Base-by-base conservation (phyloP, 2,329 filamentous ascomycete species). In the Neophaeococcomyces aloes region DNA sequence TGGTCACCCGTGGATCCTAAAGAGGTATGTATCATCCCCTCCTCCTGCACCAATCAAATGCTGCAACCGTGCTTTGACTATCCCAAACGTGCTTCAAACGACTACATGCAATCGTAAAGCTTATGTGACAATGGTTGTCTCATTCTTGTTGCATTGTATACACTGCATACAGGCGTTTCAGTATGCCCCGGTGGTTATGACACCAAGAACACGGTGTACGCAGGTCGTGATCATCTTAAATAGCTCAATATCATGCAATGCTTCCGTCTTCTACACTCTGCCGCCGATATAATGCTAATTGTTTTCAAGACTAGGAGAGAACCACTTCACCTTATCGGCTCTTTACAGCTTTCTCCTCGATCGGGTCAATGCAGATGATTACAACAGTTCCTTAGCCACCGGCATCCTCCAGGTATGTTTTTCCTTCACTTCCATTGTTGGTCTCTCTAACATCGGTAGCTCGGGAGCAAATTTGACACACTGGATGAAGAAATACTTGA, bases 401-500 rank as follows among this genome's bases (percentile, higher is more conserved):
- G 65, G 63, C 43, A 64, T 71, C 29, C 57, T 72, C 3, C 66
- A 67, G 63, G 69, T 70, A 58, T 52, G 51, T 45, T 25, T 21
- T 25, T 29, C 4, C 17, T 35, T 43, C 23, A 6, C 36, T 15
- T 42, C 27, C 29, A 37, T 40, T 17, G n/a, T 29, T 18, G n/a
- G 13, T 31, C 3, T 38, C 17, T 17, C 58, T 65, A 47, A 64
- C 45, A 29, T 19, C 18, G 10, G 4, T 39, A 77, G 67, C 60
- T 78, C 36, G 66, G 80, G 53, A 61, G 67, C 21, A 66, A 66
- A 33, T 78, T 75, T 49, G 68, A 68, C 11, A 78, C 74, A 5
- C 64, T 80, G 53, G 76, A 74, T 45, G 69, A 70, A 47, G 71
- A 75, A 38, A 66, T 72, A 38, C 63, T 79, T 18, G 71, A 76